phyloP scores from a whole-genome alignment of 371 early-diverging fungal species.

The Mortierella sp. region DNA sequence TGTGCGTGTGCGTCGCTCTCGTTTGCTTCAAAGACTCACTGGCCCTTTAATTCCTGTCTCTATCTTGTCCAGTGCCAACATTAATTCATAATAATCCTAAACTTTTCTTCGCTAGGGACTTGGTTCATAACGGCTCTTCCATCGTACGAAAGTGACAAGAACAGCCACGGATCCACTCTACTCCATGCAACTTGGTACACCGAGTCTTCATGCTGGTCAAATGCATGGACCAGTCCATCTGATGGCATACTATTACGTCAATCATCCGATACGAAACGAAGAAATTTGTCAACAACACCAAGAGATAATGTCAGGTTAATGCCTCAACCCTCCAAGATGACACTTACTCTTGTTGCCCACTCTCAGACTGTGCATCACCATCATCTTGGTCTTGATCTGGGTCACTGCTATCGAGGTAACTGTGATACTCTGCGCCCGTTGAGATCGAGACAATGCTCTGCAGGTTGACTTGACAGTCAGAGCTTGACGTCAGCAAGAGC shows the following conservation, averaged over 20 bases:
- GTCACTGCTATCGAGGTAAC: conserved; percentile 45
- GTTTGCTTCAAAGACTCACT: neutral
- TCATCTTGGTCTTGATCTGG: conserved; percentile 38
- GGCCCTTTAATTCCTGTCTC: neutral
- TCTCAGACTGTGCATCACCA: conserved; percentile 24
- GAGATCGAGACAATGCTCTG: conserved; percentile 86
- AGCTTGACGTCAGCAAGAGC: conserved; percentile 82
- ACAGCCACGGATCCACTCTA: conserved; percentile 91
- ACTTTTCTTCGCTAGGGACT: conserved; percentile 90
- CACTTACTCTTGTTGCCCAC: conserved; percentile 41
- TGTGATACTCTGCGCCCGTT: conserved; percentile 70
- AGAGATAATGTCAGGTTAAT: too few relatives aligned
- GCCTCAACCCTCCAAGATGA: neutral
- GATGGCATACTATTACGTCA: conserved; percentile 61
- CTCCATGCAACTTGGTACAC: conserved; percentile 94
- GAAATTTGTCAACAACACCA: neutral
- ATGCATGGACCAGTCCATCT: conserved; percentile 85
- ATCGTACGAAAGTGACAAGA: conserved; percentile 93
- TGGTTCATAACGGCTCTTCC: conserved; percentile 90
- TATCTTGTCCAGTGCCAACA: neutral
- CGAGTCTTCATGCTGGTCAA: conserved; percentile 93
- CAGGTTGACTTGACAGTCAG: conserved; percentile 87
- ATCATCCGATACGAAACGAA: neutral
- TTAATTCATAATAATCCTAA: conserved; percentile 76
- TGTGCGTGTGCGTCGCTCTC: too few relatives aligned